Evolutionary conservation across 306 rosid genomes (phyloP).

Genomic region (Prunus salicina): DNA sequence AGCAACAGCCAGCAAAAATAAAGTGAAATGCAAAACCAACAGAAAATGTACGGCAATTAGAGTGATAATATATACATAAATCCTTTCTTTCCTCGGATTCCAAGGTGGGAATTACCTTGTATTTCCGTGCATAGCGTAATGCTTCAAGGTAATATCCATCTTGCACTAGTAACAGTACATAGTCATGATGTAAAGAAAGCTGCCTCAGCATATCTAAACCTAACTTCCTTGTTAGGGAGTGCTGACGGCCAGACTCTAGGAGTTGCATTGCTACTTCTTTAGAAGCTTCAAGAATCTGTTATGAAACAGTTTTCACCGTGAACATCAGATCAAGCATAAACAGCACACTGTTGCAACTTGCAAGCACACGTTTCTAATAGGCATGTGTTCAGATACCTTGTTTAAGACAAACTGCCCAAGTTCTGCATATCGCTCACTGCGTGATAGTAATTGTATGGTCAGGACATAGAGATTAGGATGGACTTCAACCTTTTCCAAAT

Average conservation of each 20-base stretch:
- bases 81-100: not conserved
- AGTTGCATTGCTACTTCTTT: conserved; percentile 95
- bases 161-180: conserved; percentile 72
- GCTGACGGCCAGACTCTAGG: conserved; percentile 81
- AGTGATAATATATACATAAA: not conserved
- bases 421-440: conserved; percentile 77
- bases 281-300: conserved; percentile 88
- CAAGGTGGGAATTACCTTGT: conserved; percentile 49
- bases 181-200: conserved; percentile 89
- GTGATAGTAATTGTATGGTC: conserved; percentile 72
- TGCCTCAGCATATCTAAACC: conserved; percentile 95
- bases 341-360: not conserved
- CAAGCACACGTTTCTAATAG: not conserved
- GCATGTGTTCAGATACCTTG: conserved; percentile 55
- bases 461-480: conserved; percentile 64
- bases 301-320: conserved; percentile 15
- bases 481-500: conserved; percentile 70
- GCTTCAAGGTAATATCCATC: conserved; percentile 95
- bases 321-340: conserved; percentile 26
- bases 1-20: not conserved
- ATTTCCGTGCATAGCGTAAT: conserved; percentile 73
- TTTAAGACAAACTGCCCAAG: conserved; percentile 74
- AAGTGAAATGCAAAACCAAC: not conserved
- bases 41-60: not conserved
- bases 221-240: conserved; percentile 69